Percentiles rank a stretch among this genome's conserved stretches.
phyloP scores from a whole-genome alignment of 768 basidiomycete genomes.

The Vishniacozyma victoriae region DNA sequence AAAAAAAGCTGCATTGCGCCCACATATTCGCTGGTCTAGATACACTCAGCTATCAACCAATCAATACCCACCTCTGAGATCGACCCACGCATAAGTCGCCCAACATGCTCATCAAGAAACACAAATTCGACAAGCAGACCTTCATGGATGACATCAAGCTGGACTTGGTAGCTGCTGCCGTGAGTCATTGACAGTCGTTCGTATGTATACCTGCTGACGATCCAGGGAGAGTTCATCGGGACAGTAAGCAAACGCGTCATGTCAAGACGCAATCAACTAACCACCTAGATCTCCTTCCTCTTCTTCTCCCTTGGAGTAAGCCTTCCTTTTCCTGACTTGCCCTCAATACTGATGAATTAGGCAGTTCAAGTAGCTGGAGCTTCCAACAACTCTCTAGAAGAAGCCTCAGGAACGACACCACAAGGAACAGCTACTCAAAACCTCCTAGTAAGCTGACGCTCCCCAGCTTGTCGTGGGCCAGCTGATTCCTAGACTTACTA shows the following conservation, averaged over 20 bases:
- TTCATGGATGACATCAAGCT: conserved; percentile 12
- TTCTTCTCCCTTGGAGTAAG: conserved; percentile 34
- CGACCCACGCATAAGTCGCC: too few relatives aligned
- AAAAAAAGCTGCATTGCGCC: too few relatives aligned
- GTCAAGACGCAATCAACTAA: not conserved
- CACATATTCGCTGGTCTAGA: too few relatives aligned
- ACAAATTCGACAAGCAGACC: not conserved
- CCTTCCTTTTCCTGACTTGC: not conserved
- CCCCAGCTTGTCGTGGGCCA: not conserved
- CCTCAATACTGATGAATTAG: conserved; percentile 5
- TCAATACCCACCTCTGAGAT: too few relatives aligned
- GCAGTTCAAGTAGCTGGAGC: conserved; percentile 31
- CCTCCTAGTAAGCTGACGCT: conserved; percentile 13
- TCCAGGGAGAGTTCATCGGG: conserved; percentile 39
- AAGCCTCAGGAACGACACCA: conserved; percentile 4
- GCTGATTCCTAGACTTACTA: conserved; percentile 16
- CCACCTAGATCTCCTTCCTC: conserved; percentile 31
- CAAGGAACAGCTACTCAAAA: conserved; percentile 17
- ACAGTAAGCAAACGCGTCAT: conserved; percentile 7
- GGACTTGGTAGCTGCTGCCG: conserved; percentile 16
- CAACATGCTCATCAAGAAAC: too few relatives aligned
- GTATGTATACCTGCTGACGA: too few relatives aligned
- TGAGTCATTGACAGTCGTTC: too few relatives aligned
- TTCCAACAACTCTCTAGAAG: not conserved
- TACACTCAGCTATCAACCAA: too few relatives aligned